phyloP scores from a whole-genome alignment of 75 land plant species.

The Larix kaempferi region DNA sequence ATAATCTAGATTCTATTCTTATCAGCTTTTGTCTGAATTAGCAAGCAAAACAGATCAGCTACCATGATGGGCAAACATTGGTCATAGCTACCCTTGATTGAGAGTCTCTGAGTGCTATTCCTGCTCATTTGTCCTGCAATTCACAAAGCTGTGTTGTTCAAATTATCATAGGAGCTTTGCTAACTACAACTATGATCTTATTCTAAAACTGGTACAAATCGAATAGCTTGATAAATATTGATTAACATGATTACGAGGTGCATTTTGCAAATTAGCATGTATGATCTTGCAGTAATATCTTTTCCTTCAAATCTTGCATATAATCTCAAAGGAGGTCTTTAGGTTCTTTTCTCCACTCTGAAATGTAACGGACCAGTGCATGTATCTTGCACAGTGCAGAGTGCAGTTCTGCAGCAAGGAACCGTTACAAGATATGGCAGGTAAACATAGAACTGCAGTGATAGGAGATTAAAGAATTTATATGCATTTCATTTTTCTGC shows the following conservation, averaged over 20 bases:
- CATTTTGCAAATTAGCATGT: background rate
- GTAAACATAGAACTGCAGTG: no score
- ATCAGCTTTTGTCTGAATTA: no score
- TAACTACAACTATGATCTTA: background rate
- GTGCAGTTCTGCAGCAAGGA: background rate
- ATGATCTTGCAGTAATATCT: background rate
- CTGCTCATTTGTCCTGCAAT: no score
- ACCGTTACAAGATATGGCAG: background rate
- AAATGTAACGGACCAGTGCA: background rate
- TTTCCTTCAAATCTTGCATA: background rate
- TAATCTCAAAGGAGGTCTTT: background rate
- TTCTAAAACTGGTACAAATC: background rate
- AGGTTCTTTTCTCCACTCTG: background rate
- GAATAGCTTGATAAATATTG: background rate
- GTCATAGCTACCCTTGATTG: background rate
- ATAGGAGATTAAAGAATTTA: no score
- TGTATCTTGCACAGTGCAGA: background rate
- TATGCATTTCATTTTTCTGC: no score
- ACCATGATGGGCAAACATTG: background rate
- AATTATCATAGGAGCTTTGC: background rate
- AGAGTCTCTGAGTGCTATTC: background rate
- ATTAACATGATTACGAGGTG: background rate
- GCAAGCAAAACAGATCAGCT: no score
- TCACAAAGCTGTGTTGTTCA: no score
- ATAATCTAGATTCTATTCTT: no score